Evolutionary conservation across 805 yeast species (phyloP), one percentile per base, ranked within the genome.

Genomic region (Lipomyces spencermartinsiae): DNA sequence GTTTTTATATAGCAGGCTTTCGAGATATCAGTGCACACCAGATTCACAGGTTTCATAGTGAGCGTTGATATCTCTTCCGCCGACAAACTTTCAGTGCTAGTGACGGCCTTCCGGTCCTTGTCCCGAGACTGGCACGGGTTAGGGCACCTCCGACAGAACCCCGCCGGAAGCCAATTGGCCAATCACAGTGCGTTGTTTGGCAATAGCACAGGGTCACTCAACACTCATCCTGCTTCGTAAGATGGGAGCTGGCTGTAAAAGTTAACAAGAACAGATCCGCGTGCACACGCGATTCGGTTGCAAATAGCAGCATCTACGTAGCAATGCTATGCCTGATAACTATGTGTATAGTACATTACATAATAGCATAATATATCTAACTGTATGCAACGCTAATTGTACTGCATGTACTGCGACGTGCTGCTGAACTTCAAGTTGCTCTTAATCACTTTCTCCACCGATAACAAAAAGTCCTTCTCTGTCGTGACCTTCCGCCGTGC

Each of bases 401-500:
- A 69, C 67, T 95, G 99, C 99, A 95, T 95, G 83, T 95, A 95
- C 83, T 94, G 93, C 74, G 97, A 91, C 35, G 99, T 95, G 56
- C 97, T 90, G 80, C 97, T 89, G 84, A 95, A 95, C 85, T 95
- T 96, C 88, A 93, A 88, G 83, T 95, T 94, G 76, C 99, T 98
- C 85, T 94, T 95, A 77, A 95, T 95, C 69, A 95, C 99, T 84
- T 95, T 95, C 76, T 95, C 99, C 58, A 95, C 99, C 43, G 99
- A 97, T 74, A 94, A 93, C 76, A 95, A 83, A 85, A 95, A 95
- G 80, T 95, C 99, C 84, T 95, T 95, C 79, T 95, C 99, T 34
- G 97, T 90, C 51, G 99, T 98, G 56, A 95, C 97, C 83, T 95
- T 95, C 83, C 99, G 87, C 81, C 99, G 88, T 22, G 98, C 97